phyloP scores from a whole-genome alignment of 225 moss, liverwort and hornwort species.

The Asterella californica region DNA sequence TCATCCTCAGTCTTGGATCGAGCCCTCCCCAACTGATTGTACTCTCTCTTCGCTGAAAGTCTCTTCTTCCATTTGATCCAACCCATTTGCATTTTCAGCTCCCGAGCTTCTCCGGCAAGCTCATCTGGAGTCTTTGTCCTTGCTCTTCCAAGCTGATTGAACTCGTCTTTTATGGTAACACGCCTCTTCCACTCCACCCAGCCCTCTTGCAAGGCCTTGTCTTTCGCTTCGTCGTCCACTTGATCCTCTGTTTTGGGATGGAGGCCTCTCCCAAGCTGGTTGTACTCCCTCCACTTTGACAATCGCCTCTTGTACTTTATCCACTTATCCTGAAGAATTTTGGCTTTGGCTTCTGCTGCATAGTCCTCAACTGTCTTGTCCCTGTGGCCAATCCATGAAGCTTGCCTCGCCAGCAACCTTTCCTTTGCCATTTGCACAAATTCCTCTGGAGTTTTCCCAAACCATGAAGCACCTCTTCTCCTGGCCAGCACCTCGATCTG shows the following conservation, averaged over 20 bases:
- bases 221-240: slow-evolving; percentile 17
- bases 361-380: slow-evolving; percentile 40
- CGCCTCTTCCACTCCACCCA: slow-evolving; percentile 45
- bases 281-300: slow-evolving; percentile 24
- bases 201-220: slow-evolving; percentile 33
- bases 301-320: slow-evolving; percentile 35
- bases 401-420: slow-evolving; percentile 34
- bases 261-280: slow-evolving; percentile 20
- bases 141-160: slow-evolving; percentile 19
- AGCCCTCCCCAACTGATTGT: slow-evolving; percentile 36
- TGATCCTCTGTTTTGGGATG: slow-evolving; percentile 30
- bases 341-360: slow-evolving; percentile 28
- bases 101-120: slow-evolving; percentile 22
- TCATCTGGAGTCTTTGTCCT: slow-evolving; percentile 33
- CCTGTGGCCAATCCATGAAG: slow-evolving; percentile 42
- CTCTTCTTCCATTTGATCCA: slow-evolving; percentile 48
- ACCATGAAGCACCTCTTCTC: slow-evolving; percentile 41
- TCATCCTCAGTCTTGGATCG: slow-evolving; percentile 43
- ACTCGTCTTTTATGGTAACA: slow-evolving; percentile 29
- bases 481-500: slow-evolving; percentile 23
- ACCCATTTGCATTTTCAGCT: slow-evolving; percentile 32
- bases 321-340: slow-evolving; percentile 38
- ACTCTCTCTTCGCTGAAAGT: slow-evolving; percentile 40
- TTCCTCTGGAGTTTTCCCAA: slow-evolving; percentile 38
- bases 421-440: slow-evolving; percentile 29